A percentile compares a stretch with the other conserved stretches of the same genome.
Evolutionary conservation across 257 asterid species (phyloP).

Genomic region (Fraxinus pennsylvanica): DNA sequence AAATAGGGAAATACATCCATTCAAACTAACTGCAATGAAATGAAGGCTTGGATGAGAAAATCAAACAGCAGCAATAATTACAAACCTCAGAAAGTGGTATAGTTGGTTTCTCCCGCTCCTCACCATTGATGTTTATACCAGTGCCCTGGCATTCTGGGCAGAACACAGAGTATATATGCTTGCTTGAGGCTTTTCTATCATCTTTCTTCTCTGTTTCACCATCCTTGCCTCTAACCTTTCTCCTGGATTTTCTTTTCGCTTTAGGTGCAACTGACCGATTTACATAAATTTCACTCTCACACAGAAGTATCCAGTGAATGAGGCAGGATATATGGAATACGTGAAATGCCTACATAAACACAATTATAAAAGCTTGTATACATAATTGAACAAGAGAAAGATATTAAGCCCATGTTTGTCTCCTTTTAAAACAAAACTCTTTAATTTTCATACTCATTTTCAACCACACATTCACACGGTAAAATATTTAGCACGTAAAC

Average conservation of each 20-base stretch:
- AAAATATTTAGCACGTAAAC: too few species aligned
- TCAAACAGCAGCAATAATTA: conserved; percentile 12
- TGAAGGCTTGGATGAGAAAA: conserved; percentile 1
- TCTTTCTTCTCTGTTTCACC: conserved; percentile 40
- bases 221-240: conserved; percentile 51
- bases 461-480: too few species aligned
- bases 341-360: conserved; percentile 77
- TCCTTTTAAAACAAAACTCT: too few species aligned
- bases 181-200: conserved; percentile 29
- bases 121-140: conserved; percentile 51
- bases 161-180: conserved; percentile 47
- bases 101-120: conserved; percentile 78
- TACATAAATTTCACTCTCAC: conserved; percentile 62
- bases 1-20: neutral
- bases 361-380: conserved; percentile 12
- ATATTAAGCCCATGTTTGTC: neutral
- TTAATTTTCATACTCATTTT: too few species aligned
- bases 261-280: conserved; percentile 45
- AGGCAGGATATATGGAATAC: conserved; percentile 83
- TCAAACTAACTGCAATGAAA: neutral
- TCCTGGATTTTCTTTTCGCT: conserved; percentile 49
- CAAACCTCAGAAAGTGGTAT: conserved; percentile 74
- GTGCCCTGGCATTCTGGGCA: conserved; percentile 98
- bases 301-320: conserved; percentile 78
- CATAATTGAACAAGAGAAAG: neutral